phyloP scores from a whole-genome alignment of 106 monocot species.

The Platanthera zijinensis region DNA sequence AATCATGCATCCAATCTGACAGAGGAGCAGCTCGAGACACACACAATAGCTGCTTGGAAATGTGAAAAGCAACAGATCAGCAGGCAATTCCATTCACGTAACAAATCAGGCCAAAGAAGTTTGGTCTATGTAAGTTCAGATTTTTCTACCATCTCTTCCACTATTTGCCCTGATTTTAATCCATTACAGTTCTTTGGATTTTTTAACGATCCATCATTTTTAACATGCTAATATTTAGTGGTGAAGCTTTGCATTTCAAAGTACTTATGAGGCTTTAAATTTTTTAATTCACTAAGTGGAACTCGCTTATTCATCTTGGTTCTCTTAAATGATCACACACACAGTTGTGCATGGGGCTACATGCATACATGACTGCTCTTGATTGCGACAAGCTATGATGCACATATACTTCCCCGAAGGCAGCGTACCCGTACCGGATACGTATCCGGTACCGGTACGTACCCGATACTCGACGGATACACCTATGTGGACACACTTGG shows the following conservation, averaged over 20 bases:
- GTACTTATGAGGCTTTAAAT: neutral
- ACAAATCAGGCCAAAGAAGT: constrained; percentile 26
- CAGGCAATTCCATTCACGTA: constrained; percentile 32
- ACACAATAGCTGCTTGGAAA: constrained; percentile 93
- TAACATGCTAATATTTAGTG: neutral
- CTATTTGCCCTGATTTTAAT: neutral
- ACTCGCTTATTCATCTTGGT: neutral
- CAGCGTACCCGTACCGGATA: too few relatives aligned
- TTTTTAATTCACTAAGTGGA: neutral
- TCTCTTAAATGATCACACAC: neutral
- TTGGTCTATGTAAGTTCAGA: constrained; percentile 43
- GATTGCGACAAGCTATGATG: too few relatives aligned
- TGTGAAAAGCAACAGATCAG: constrained; percentile 46
- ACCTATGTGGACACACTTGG: too few relatives aligned
- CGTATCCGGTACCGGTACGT: too few relatives aligned
- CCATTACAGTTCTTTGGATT: neutral
- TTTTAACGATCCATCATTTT: neutral
- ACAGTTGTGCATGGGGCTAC: too few relatives aligned
- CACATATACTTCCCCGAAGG: too few relatives aligned
- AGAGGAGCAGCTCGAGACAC: constrained; percentile 85
- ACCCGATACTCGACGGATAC: too few relatives aligned
- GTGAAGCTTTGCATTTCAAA: neutral
- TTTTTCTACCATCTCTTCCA: neutral
- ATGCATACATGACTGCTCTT: too few relatives aligned
- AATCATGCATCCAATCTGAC: constrained; percentile 76